These are phyloP conservation scores for Ciborinia camelliae DNA, from an alignment of 2,329 filamentous ascomycete genomes.

Conservation along the genomic window DNA sequence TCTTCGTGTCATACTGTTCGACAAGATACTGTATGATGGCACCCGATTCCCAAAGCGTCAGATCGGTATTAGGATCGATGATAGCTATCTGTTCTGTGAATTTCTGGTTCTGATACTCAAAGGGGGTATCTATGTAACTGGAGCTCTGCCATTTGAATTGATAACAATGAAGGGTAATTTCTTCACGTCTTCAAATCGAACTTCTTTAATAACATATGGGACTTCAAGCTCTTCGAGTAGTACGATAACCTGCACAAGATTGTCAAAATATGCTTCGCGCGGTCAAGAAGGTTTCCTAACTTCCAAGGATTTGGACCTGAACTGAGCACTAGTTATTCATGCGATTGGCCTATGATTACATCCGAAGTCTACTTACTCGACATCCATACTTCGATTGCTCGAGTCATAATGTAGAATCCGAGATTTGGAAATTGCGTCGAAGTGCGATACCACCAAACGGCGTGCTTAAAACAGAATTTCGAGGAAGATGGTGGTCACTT, in stretches of 20 bases:
- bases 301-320: not conserved
- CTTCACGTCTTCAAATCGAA: constrained; percentile 42
- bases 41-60: constrained; percentile 47
- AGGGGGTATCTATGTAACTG: constrained; percentile 16
- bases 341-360: not conserved
- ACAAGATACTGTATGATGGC: constrained; percentile 46
- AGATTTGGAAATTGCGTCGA: too few species aligned
- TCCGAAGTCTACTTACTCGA: too few species aligned
- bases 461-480: too few species aligned
- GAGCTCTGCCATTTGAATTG: constrained; percentile 36
- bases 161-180: constrained; percentile 38
- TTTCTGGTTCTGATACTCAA: not conserved
- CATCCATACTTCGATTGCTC: too few species aligned
- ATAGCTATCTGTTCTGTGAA: constrained; percentile 24
- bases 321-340: not conserved
- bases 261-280: not conserved
- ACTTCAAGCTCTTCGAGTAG: constrained; percentile 45
- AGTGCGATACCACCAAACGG: too few species aligned
- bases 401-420: too few species aligned
- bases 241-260: constrained; percentile 41
- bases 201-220: constrained; percentile 40
- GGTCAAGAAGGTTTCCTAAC: not conserved
- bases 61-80: constrained; percentile 42
- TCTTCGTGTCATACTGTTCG: constrained; percentile 42
- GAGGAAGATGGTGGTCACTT: too few species aligned